Conservation (phyloP, 306 rosid genomes). For the Pyrus communis region DNA sequence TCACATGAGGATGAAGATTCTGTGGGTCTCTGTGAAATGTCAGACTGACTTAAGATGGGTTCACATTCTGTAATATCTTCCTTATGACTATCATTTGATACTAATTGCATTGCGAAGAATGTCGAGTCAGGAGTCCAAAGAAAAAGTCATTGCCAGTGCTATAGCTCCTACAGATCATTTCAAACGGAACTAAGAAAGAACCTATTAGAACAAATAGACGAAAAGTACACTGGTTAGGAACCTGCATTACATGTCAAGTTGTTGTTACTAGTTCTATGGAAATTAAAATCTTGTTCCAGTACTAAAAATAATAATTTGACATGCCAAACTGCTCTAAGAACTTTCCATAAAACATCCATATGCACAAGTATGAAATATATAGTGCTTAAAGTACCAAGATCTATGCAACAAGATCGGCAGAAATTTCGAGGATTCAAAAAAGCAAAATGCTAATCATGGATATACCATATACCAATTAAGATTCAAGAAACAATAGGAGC, state of each 20-base stretch:
- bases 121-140: conserved; percentile 33
- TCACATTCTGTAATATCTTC: conserved; percentile 57
- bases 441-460: neutral
- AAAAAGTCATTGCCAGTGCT: conserved; percentile 44
- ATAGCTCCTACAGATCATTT: conserved; percentile 49
- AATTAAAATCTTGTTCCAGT: neutral
- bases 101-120: conserved; percentile 71
- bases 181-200: conserved; percentile 31
- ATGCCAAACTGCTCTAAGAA: neutral
- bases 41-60: conserved; percentile 70
- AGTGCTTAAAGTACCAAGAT: neutral
- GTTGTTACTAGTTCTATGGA: neutral
- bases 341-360: neutral
- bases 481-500: neutral
- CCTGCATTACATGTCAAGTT: neutral
- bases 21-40: conserved; percentile 24
- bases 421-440: neutral
- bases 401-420: neutral
- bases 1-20: conserved; percentile 67
- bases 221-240: conserved; percentile 12
- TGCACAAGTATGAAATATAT: neutral
- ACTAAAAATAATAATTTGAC: neutral
- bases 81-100: conserved; percentile 47
- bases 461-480: neutral
- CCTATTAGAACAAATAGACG: conserved; percentile 37